phyloP scores from a whole-genome alignment of 2,329 filamentous ascomycete species.

The Clonostachys rhizophaga region DNA sequence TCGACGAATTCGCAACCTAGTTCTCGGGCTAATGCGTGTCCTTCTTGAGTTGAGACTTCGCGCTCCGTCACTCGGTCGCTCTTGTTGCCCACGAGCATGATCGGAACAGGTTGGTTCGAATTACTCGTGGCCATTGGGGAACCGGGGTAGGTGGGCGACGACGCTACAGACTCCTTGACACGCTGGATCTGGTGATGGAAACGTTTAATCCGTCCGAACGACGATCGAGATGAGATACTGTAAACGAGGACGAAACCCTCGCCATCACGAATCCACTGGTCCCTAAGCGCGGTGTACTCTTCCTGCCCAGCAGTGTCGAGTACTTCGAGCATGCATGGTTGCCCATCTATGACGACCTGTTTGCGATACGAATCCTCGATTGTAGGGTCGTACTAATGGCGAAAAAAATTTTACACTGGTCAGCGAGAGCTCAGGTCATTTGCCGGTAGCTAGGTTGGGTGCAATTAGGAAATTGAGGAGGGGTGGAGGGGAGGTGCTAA shows the following conservation, averaged over 20 bases:
- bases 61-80: conserved; percentile 94
- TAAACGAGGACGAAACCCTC: conserved; percentile 98
- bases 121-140: conserved; percentile 61
- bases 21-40: conserved; percentile 84
- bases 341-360: conserved; percentile 87
- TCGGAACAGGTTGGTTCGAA: conserved; percentile 70
- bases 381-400: conserved; percentile 70
- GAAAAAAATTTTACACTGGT: not conserved
- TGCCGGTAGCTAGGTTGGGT: not conserved
- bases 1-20: conserved; percentile 96
- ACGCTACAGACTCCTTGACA: conserved; percentile 85
- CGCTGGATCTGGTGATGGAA: conserved; percentile 97
- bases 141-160: conserved; percentile 72
- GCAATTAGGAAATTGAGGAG: not conserved
- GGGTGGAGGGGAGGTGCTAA: not conserved
- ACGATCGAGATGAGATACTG: conserved; percentile 95
- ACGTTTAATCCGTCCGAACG: conserved; percentile 88
- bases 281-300: conserved; percentile 93
- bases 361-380: conserved; percentile 88
- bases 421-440: conserved; percentile 1
- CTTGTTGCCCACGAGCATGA: conserved; percentile 99
- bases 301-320: conserved; percentile 97
- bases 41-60: conserved; percentile 95
- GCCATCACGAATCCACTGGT: conserved; percentile 97
- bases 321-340: conserved; percentile 96